Conservation (phyloP, 306 rosid genomes). For the Biancaea sappan region DNA sequence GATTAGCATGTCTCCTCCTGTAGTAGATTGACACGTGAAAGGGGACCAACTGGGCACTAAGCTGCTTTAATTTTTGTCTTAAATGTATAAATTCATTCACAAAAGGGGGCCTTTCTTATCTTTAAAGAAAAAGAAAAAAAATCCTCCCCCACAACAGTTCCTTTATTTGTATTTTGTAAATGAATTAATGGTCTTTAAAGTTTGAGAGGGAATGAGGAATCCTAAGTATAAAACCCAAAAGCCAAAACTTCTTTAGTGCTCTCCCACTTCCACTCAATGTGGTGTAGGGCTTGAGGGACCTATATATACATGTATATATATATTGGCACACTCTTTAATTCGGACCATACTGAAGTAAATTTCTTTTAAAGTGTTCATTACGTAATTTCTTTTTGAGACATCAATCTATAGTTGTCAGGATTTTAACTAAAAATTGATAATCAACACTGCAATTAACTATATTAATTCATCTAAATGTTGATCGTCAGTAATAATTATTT, state of each 20-base stretch:
- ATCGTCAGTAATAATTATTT: too few relatives aligned
- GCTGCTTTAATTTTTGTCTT: slow-evolving; percentile 42
- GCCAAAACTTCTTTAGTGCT: slow-evolving; percentile 75
- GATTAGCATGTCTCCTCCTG: slow-evolving; percentile 28
- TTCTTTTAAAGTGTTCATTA: too few relatives aligned
- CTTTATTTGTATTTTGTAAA: slow-evolving; percentile 42
- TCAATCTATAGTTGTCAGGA: too few relatives aligned
- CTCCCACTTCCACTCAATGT: slow-evolving; percentile 5
- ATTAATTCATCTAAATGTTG: too few relatives aligned
- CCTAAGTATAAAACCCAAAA: slow-evolving; percentile 68
- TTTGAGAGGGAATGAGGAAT: slow-evolving; percentile 54
- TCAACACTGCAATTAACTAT: too few relatives aligned
- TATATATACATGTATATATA: background rate
- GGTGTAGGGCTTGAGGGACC: slow-evolving; percentile 37
- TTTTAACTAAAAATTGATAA: too few relatives aligned
- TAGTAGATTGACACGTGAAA: slow-evolving; percentile 28
- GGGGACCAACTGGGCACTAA: slow-evolving; percentile 23
- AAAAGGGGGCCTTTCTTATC: slow-evolving; percentile 30
- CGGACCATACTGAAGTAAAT: background rate
- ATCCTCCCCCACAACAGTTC: slow-evolving; percentile 29
- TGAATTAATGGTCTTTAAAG: slow-evolving; percentile 58
- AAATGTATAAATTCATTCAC: slow-evolving; percentile 14
- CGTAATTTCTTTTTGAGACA: too few relatives aligned
- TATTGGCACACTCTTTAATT: background rate
- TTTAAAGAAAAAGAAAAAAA: slow-evolving; percentile 4